Evolutionary conservation across 2,329 filamentous ascomycete genomes (phyloP).

Genomic region (Cladophialophora chaetospira): DNA sequence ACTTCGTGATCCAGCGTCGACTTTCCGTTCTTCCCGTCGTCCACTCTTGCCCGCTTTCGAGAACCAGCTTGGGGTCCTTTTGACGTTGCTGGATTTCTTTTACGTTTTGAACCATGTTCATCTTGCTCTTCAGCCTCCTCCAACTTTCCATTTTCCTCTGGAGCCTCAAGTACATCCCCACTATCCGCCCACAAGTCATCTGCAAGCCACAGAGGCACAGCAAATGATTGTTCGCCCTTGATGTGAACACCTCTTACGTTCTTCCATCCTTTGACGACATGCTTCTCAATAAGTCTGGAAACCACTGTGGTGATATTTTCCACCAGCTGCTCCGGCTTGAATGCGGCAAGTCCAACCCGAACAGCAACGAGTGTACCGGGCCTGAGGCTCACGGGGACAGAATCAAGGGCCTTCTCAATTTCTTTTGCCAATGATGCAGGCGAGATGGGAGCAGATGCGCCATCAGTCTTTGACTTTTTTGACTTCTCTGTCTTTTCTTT

Average conservation of each 20-base stretch:
- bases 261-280: conserved; percentile 82
- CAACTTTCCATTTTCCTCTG: conserved; percentile 45
- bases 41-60: conserved; percentile 29
- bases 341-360: conserved; percentile 74
- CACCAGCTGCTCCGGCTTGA: conserved; percentile 72
- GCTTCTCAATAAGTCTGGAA: conserved; percentile 70
- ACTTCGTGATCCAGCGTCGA: conserved; percentile 12
- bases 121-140: conserved; percentile 22
- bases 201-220: conserved; percentile 91
- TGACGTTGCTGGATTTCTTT: conserved; percentile 27
- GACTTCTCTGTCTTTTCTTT: conserved; percentile 59
- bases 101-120: conserved; percentile 28
- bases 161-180: conserved; percentile 63
- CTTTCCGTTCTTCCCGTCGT: conserved; percentile 20
- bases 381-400: conserved; percentile 78
- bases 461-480: conserved; percentile 46
- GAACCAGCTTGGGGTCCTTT: conserved; percentile 32
- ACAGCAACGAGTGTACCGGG: conserved; percentile 79
- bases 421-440: conserved; percentile 73
- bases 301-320: conserved; percentile 78
- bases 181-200: conserved; percentile 87
- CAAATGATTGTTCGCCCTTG: conserved; percentile 85
- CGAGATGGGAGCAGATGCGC: conserved; percentile 53
- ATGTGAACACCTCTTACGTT: conserved; percentile 83
- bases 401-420: conserved; percentile 73